A percentile compares a stretch with the other conserved stretches of the same genome.
Conservation (phyloP, 176 grass and related monocot genomes). For the Eragrostis curvula region DNA sequence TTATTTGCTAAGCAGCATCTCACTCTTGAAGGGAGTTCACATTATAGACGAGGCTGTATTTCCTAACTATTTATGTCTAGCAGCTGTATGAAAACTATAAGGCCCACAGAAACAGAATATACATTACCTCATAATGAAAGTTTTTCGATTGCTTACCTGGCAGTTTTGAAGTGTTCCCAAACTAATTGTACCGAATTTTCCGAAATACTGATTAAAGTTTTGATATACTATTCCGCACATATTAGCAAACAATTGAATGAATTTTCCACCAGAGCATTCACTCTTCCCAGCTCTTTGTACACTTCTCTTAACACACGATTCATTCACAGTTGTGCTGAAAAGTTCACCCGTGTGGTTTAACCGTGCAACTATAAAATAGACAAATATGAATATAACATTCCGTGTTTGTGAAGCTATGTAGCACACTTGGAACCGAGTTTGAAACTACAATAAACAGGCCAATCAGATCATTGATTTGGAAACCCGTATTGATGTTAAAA, state of each 20-base stretch:
- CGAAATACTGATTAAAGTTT: background rate
- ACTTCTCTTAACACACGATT: background rate
- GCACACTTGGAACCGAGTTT: background rate
- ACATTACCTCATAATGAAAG: background rate
- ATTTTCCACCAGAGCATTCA: background rate
- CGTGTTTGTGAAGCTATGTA: background rate
- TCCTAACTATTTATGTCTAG: background rate
- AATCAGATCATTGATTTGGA: background rate
- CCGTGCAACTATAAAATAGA: background rate
- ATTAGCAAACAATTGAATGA: background rate
- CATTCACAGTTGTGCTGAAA: background rate
- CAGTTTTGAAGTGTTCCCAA: background rate
- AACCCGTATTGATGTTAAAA: background rate
- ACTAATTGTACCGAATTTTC: slow-evolving; percentile 1
- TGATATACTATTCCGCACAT: background rate
- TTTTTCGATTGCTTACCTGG: background rate
- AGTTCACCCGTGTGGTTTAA: background rate
- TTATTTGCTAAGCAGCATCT: background rate
- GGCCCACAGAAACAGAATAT: background rate
- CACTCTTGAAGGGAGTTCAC: background rate
- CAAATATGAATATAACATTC: background rate
- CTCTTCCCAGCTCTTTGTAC: slow-evolving; percentile 9
- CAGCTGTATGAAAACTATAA: background rate
- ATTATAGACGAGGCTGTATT: background rate
- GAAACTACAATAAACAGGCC: background rate